A percentile compares a stretch with the other conserved stretches of the same genome.
Evolutionary conservation across 2,329 filamentous ascomycete genomes (phyloP).

Genomic region (Trichoderma pleuroti): DNA sequence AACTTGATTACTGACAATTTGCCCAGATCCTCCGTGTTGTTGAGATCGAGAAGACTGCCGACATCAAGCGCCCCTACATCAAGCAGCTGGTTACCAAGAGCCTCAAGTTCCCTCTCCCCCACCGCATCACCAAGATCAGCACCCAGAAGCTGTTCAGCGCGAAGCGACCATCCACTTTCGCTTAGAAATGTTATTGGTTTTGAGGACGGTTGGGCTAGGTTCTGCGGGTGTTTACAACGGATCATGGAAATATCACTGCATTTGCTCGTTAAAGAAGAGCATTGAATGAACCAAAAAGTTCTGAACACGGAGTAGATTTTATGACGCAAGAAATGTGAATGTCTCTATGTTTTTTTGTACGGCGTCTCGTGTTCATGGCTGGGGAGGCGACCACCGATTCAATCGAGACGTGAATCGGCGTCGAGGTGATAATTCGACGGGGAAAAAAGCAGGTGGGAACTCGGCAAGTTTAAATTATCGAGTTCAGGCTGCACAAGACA

Average conservation of each 20-base stretch:
- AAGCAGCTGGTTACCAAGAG: conserved; percentile 94
- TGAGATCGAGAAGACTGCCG: conserved; percentile 90
- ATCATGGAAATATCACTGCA: conserved; percentile 59
- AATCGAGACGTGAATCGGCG: not conserved
- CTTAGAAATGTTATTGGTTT: conserved; percentile 66
- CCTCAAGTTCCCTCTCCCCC: conserved; percentile 97
- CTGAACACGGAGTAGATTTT: conserved; percentile 19
- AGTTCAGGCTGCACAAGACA: not conserved
- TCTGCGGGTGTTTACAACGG: conserved; percentile 60
- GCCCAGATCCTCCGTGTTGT: conserved; percentile 92
- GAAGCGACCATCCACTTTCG: conserved; percentile 94
- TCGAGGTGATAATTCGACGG: not conserved
- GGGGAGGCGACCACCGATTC: not conserved
- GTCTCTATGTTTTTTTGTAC: conserved; percentile 1
- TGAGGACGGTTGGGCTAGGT: conserved; percentile 49
- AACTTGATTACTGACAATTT: conserved; percentile 13
- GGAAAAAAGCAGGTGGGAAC: not conserved
- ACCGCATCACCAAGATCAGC: conserved; percentile 81
- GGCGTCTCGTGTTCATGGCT: not conserved
- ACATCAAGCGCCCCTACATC: conserved; percentile 98
- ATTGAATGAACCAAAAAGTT: conserved; percentile 43
- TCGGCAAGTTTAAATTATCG: not conserved
- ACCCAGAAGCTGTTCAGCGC: conserved; percentile 91
- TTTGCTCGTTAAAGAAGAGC: conserved; percentile 49
- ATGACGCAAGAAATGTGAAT: conserved; percentile 18